These are phyloP conservation scores for Marvania coccoides DNA, from an alignment of 139 green algal species.

Conservation along the genomic window DNA sequence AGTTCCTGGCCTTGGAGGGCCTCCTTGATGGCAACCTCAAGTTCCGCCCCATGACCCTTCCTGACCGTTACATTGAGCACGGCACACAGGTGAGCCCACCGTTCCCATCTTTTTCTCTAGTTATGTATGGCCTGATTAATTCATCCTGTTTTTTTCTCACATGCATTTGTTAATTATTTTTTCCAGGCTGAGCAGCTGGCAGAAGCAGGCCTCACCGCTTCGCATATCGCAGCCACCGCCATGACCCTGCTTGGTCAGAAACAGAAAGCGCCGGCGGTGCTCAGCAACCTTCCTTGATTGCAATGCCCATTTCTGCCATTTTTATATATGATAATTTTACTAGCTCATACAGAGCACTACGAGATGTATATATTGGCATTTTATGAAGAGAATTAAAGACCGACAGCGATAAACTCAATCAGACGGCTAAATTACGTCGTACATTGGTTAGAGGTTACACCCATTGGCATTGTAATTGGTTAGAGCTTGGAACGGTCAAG, in stretches of 20 bases:
- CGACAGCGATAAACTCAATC: too few species aligned
- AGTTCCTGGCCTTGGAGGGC: constrained; percentile 83
- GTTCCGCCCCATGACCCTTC: constrained; percentile 91
- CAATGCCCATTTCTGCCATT: too few species aligned
- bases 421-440: too few species aligned
- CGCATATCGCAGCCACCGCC: constrained; percentile 83
- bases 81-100: constrained; percentile 47
- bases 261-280: neutral
- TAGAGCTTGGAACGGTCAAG: too few species aligned
- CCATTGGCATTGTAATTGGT: too few species aligned
- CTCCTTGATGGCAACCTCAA: constrained; percentile 89
- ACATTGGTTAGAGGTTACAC: too few species aligned
- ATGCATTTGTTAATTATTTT: too few species aligned
- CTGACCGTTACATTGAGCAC: constrained; percentile 91
- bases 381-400: too few species aligned
- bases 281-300: too few species aligned
- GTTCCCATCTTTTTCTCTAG: neutral
- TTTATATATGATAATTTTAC: too few species aligned
- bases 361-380: too few species aligned
- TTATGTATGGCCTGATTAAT: neutral
- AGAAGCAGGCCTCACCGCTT: constrained; percentile 77
- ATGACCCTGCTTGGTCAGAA: constrained; percentile 65
- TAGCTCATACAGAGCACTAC: too few species aligned
- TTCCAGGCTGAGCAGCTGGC: constrained; percentile 76
- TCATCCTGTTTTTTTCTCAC: neutral